These are phyloP conservation scores for Eudorina sp. DNA, from an alignment of 139 green algal species.

Conservation along the genomic window DNA sequence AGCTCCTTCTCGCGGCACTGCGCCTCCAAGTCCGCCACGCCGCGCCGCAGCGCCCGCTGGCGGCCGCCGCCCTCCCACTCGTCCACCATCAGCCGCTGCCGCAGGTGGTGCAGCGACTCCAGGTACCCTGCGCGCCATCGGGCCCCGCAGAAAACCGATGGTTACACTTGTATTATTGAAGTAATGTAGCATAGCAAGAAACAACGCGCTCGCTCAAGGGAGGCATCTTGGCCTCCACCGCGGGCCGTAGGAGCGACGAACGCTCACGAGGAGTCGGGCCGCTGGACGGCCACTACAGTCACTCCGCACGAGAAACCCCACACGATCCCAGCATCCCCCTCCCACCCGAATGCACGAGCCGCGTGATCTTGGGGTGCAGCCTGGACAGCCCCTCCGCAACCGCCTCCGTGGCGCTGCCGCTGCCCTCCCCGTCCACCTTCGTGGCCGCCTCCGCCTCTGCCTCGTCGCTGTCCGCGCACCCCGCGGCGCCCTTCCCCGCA, in stretches of 20 bases:
- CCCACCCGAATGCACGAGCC: constrained; percentile 46
- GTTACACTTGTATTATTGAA: too few relatives aligned
- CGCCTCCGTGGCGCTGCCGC: constrained; percentile 25
- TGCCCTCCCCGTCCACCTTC: not conserved
- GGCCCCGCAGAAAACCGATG: too few relatives aligned
- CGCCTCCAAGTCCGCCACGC: constrained; percentile 39
- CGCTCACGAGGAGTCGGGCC: too few relatives aligned
- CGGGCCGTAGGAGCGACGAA: too few relatives aligned
- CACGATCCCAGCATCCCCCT: not conserved
- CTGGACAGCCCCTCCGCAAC: constrained; percentile 23
- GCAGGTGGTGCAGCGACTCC: constrained; percentile 41
- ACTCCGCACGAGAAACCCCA: too few relatives aligned
- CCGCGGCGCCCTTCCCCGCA: too few relatives aligned
- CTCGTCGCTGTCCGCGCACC: too few relatives aligned
- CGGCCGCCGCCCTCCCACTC: constrained; percentile 47
- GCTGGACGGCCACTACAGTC: too few relatives aligned
- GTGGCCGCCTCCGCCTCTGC: not conserved
- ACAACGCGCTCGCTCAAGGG: too few relatives aligned
- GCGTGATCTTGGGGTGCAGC: constrained; percentile 43
- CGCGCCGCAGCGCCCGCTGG: constrained; percentile 34
- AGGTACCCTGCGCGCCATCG: constrained; percentile 37
- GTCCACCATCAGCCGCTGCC: constrained; percentile 40
- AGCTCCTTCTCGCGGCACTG: not conserved
- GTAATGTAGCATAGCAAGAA: too few relatives aligned
- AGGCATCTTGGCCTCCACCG: too few relatives aligned